Base-by-base conservation (phyloP, 2,329 filamentous ascomycete genomes). In the Xylaria sp. region DNA sequence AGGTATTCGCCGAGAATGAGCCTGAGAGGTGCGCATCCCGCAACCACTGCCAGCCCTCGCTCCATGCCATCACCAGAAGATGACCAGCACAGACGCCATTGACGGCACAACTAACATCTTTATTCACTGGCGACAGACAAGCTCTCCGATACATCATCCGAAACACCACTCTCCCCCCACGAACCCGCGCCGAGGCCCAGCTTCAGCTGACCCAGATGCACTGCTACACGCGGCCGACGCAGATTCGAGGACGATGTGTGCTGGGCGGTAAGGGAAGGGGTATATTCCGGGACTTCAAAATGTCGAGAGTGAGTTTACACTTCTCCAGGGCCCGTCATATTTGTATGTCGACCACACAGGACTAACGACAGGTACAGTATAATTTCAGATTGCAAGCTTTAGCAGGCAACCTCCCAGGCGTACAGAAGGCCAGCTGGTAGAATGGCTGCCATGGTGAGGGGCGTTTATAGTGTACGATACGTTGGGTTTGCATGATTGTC, bases 351-450 rank as follows among this genome's bases (percentile, higher is more conserved):
- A 4, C 1, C 1, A 18, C 55, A 16, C 13, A 13, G 0, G 18
- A 71, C 80, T 81, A 68, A 81, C 69, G 63, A 62, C 63, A 53
- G 55, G 23, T 74, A 27, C 77, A 98, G 95, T 99, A 88, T 81
- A 93, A 95, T 84, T 99, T 99, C 84, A 89, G 96, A 80, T 85
- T 96, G 82, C 91, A 97, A 80, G 96, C 96, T 21, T 83, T 98
- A 71, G 91, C 88, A 37, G 96, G 96, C 60, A 89, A 93, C 70
- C 80, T 99, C 62, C 95, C 96, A 0, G 96, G 96, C 76, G 96
- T 99, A 64, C 93, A 91, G 87, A 97, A 97, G 85, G 96, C 96
- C 59, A 97, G 93, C 82, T 99, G 96, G 96, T 99, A 93, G 80
- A 78, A 59, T 12, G 23, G 13, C 1, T 2, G 8, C 53, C 12